Conservation (phyloP, 75 land plant genomes). For the Chamaecyparis obtusa region DNA sequence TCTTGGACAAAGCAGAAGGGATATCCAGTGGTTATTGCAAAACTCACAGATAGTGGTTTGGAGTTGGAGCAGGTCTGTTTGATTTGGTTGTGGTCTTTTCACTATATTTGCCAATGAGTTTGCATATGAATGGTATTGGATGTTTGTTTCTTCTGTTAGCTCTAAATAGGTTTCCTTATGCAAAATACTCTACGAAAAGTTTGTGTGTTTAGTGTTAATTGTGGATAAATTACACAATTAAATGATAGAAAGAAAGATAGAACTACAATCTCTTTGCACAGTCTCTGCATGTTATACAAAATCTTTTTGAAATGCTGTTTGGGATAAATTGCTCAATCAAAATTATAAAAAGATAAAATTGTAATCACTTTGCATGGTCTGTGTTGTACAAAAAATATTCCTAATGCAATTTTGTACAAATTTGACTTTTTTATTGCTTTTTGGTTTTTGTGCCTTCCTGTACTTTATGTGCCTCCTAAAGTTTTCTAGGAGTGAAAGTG, state of each 20-base stretch:
- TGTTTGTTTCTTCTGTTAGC: not conserved
- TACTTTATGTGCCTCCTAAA: not conserved
- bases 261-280: not conserved
- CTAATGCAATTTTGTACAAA: not conserved
- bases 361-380: not conserved
- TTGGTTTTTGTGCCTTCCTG: not conserved
- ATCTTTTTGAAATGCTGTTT: not conserved
- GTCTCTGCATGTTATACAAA: not conserved
- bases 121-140: not conserved
- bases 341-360: not conserved
- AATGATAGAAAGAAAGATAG: not conserved
- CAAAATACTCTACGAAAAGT: not conserved
- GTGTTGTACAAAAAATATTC: not conserved
- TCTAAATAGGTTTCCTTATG: not conserved
- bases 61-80: constrained; percentile 77
- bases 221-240: not conserved
- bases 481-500: not conserved
- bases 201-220: too few relatives aligned
- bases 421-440: not conserved
- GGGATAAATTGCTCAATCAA: not conserved
- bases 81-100: not conserved
- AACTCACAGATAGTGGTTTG: constrained; percentile 44
- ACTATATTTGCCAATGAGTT: not conserved
- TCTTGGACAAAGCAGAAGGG: constrained; percentile 98
- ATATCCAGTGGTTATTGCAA: constrained; percentile 83